Percentiles rank a stretch among this genome's conserved stretches.
phyloP scores from a whole-genome alignment of 2,329 filamentous ascomycete species.

The Dryadomyces sulphureus region DNA sequence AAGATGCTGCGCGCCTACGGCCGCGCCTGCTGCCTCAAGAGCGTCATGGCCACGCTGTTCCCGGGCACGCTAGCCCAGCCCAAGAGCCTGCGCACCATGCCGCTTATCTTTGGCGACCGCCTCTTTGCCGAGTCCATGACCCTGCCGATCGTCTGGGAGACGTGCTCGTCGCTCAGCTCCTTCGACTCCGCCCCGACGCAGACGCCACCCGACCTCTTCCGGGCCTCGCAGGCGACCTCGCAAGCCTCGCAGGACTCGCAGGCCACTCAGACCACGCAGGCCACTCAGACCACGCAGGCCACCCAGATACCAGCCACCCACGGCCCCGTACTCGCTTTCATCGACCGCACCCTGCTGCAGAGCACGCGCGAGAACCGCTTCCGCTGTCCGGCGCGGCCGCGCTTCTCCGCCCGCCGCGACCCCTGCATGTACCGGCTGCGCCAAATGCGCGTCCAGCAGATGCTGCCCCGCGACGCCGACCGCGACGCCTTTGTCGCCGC shows the following conservation, averaged over 20 bases:
- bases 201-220: not conserved
- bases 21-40: conserved; percentile 26
- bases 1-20: conserved; percentile 18
- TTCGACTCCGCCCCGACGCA: conserved; percentile 21
- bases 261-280: too few relatives aligned
- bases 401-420: conserved; percentile 18
- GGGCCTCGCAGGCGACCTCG: not conserved
- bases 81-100: conserved; percentile 24
- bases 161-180: conserved; percentile 18
- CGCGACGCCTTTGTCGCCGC: conserved; percentile 38
- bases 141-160: conserved; percentile 35
- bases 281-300: too few relatives aligned
- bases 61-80: conserved; percentile 17
- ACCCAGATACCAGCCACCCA: not conserved
- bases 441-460: conserved; percentile 27
- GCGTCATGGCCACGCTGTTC: conserved; percentile 29
- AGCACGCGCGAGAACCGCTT: conserved; percentile 32
- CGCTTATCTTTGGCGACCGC: conserved; percentile 32
- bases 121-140: conserved; percentile 30
- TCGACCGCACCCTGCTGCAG: conserved; percentile 31
- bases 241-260: conserved; percentile 12
- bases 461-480: conserved; percentile 31
- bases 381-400: conserved; percentile 22
- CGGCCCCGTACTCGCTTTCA: conserved; percentile 27
- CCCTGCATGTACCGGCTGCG: conserved; percentile 32